Evolutionary conservation across 2,329 filamentous ascomycete genomes (phyloP), one percentile per base, ranked within the genome.

Genomic region (Monascus ruber): DNA sequence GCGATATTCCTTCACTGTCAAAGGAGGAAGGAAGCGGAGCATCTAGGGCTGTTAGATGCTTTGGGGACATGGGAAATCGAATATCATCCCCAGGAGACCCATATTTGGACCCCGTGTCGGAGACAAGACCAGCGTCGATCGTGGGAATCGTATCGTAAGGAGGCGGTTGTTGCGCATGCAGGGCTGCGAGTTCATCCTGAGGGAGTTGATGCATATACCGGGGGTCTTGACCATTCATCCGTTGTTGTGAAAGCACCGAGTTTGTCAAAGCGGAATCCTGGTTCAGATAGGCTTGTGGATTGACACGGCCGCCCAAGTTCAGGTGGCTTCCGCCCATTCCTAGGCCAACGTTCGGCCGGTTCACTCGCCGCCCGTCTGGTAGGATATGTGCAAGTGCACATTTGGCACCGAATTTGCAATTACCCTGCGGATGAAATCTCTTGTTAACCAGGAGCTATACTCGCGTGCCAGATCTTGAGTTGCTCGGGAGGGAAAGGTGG

Each of bases 341-440:
- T 44, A 66, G 57, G 41, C 62, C 62, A 35, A 65, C 56, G 50
- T 65, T 69, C 27, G 83, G 69, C 73, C 83, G 68, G 64, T 95
- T 95, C 59, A 96, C 85, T 58, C 89, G 79, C 53, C 86, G 81
- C 43, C 91, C 91, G 63, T 96, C 88, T 51, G 88, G 87, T 36
- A 95, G 80, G 55, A 96, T 83, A 64, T 98, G 91, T 48, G 93
- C 85, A 58, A 96, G 85, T 56, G 89, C 89, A 71, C 91, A 98
- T 66, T 96, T 96, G 47, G 86, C 84, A 46, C 91, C 91, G 62
- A 96, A 98, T 64, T 96, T 96, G 79, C 91, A 98, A 66, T 95
- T 95, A 50, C 91, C 91, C 86, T 95, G 53, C 36, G 7, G 9
- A 11, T 17, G 24, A 6, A 28, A 11, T 26, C 5, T n/a, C 53